A percentile compares a stretch with the other conserved stretches of the same genome.
These are phyloP conservation scores for Chalara sp. DNA, from an alignment of 2,329 filamentous ascomycete species.

Conservation along the genomic window DNA sequence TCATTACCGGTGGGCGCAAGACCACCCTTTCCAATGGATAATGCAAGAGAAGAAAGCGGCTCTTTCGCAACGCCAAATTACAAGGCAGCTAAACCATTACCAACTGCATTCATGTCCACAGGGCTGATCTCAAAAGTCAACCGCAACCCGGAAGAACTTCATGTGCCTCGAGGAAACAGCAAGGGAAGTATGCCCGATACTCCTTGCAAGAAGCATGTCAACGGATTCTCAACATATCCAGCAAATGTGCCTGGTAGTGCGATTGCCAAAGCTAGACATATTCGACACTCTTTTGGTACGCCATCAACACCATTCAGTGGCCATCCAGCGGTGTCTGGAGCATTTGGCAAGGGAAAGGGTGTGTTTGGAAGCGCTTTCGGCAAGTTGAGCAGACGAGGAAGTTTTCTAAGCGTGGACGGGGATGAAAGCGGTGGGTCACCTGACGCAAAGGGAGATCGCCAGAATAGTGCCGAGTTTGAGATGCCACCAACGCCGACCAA, in stretches of 20 bases:
- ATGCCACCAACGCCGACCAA: slow-evolving; percentile 95
- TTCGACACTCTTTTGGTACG: slow-evolving; percentile 67
- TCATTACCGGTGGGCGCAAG: slow-evolving; percentile 64
- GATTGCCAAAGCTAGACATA: slow-evolving; percentile 53
- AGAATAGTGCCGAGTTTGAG: slow-evolving; percentile 58
- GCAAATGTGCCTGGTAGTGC: slow-evolving; percentile 49
- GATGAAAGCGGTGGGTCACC: slow-evolving; percentile 38
- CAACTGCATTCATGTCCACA: slow-evolving; percentile 87
- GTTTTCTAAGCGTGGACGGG: slow-evolving; percentile 74
- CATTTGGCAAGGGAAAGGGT: slow-evolving; percentile 48
- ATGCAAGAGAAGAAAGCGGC: slow-evolving; percentile 40
- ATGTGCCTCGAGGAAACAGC: slow-evolving; percentile 41
- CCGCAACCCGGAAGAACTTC: slow-evolving; percentile 65
- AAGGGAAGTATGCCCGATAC: slow-evolving; percentile 82
- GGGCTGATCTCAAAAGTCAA: slow-evolving; percentile 94
- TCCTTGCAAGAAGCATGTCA: slow-evolving; percentile 81
- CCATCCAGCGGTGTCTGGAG: slow-evolving; percentile 37
- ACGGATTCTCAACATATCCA: slow-evolving; percentile 61
- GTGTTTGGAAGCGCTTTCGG: slow-evolving; percentile 54
- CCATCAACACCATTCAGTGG: slow-evolving; percentile 78
- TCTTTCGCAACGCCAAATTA: slow-evolving; percentile 69
- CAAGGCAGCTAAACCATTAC: slow-evolving; percentile 69
- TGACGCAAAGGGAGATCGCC: slow-evolving; percentile 56
- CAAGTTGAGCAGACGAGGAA: slow-evolving; percentile 45
- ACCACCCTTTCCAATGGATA: slow-evolving; percentile 35